Conservation (phyloP, 306 rosid genomes). For the Rubus idaeus region DNA sequence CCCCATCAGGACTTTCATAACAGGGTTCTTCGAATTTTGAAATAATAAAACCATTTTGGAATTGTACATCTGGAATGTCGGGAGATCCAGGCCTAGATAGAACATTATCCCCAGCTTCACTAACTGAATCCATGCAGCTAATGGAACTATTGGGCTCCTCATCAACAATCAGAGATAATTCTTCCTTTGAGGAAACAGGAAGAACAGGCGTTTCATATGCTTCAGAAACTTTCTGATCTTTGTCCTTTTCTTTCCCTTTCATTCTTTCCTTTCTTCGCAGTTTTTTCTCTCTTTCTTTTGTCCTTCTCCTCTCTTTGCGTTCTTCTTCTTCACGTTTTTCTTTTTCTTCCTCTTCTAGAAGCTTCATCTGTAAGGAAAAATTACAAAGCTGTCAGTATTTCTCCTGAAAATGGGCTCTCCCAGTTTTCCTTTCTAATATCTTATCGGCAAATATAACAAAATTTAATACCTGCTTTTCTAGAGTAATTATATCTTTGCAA, state of each 20-base stretch:
- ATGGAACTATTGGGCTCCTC: constrained; percentile 52
- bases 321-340: constrained; percentile 98
- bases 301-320: constrained; percentile 89
- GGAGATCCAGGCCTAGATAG: constrained; percentile 56
- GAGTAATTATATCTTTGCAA: constrained; percentile 93
- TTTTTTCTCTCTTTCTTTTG: constrained; percentile 93
- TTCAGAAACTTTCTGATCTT: constrained; percentile 51
- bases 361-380: constrained; percentile 70
- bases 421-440: constrained; percentile 5
- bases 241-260: constrained; percentile 90
- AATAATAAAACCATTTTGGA: constrained; percentile 39
- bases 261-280: constrained; percentile 91
- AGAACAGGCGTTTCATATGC: constrained; percentile 39
- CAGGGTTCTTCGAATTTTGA: constrained; percentile 44
- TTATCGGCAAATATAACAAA: constrained; percentile 29
- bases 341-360: constrained; percentile 99
- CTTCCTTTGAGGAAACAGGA: constrained; percentile 62
- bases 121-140: constrained; percentile 46
- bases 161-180: constrained; percentile 49
- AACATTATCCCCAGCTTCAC: constrained; percentile 54
- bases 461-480: constrained; percentile 86
- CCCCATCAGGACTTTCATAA: constrained; percentile 53
- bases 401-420: constrained; percentile 15
- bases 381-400: constrained; percentile 26
- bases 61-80: constrained; percentile 48